Percentiles rank a stretch among this genome's conserved stretches.
phyloP scores from a whole-genome alignment of 257 asterid genomes.

The Jasminum sambac region DNA sequence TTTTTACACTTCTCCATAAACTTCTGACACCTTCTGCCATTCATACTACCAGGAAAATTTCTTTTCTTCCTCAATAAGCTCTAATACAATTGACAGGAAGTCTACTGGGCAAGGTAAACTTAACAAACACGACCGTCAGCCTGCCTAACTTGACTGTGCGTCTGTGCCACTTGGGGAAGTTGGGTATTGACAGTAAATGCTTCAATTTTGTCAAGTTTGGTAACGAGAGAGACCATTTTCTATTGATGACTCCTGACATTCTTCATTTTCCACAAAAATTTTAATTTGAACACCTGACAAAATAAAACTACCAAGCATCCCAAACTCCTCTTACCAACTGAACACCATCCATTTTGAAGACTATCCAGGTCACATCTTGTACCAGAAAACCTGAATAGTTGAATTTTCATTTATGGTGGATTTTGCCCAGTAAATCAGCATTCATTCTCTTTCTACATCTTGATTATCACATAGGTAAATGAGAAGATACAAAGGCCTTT shows the following conservation, averaged over 20 bases:
- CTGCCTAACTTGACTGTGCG: neutral
- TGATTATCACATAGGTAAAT: neutral
- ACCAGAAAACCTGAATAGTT: neutral
- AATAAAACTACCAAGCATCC: neutral
- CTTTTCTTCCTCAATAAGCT: too few relatives aligned
- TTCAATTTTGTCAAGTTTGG: neutral
- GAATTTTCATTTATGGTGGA: neutral
- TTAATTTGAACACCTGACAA: neutral
- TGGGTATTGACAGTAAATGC: neutral
- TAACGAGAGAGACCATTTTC: neutral
- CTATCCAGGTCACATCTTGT: neutral
- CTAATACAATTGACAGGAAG: neutral
- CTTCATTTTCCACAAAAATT: neutral
- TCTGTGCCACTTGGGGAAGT: neutral
- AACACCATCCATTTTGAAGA: neutral
- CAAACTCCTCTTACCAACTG: neutral
- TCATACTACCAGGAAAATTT: too few relatives aligned
- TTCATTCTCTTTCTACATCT: neutral
- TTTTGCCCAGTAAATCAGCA: neutral
- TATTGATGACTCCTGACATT: neutral
- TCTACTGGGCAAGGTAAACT: neutral
- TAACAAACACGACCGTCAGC: neutral
- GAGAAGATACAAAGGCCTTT: neutral
- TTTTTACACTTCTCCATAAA: too few relatives aligned
- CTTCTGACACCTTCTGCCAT: too few relatives aligned